Evolutionary conservation across 768 basidiomycete species (phyloP).

Genomic region (Hebeloma cylindrosporum): DNA sequence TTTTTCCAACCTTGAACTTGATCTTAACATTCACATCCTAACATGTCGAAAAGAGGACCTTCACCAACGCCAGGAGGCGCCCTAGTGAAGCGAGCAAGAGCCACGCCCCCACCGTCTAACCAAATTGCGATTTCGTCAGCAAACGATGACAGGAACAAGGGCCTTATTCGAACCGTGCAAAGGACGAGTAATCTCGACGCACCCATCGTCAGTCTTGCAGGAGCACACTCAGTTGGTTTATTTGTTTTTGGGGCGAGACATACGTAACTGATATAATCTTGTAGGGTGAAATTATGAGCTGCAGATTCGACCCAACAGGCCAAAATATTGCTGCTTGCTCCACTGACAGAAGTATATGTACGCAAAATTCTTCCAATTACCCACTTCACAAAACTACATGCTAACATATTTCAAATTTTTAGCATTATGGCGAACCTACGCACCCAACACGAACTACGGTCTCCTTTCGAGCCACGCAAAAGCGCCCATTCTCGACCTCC

Average conservation of each 20-base stretch:
- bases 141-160: conserved; percentile 72
- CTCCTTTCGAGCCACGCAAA: conserved; percentile 82
- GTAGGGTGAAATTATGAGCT: conserved; percentile 74
- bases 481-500: conserved; percentile 88
- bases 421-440: conserved; percentile 91
- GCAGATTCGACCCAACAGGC: conserved; percentile 92
- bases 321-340: conserved; percentile 93
- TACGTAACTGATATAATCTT: conserved; percentile 1
- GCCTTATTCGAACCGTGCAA: conserved; percentile 80
- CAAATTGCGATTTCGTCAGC: conserved; percentile 79
- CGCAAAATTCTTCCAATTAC: conserved; percentile 33
- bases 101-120: conserved; percentile 48
- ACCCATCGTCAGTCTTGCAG: conserved; percentile 88
- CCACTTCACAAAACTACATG: neutral
- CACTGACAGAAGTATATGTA: conserved; percentile 86
- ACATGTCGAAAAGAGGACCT: conserved; percentile 72
- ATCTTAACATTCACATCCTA: no score
- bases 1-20: no score
- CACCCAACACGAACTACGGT: conserved; percentile 92
- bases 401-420: neutral
- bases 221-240: conserved; percentile 76
- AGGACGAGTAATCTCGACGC: conserved; percentile 93
- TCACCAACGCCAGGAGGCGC: conserved; percentile 56
- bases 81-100: conserved; percentile 64
- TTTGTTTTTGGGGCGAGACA: neutral